phyloP scores from a whole-genome alignment of 1,139 yeast species.

The Hyphopichia fennica region DNA sequence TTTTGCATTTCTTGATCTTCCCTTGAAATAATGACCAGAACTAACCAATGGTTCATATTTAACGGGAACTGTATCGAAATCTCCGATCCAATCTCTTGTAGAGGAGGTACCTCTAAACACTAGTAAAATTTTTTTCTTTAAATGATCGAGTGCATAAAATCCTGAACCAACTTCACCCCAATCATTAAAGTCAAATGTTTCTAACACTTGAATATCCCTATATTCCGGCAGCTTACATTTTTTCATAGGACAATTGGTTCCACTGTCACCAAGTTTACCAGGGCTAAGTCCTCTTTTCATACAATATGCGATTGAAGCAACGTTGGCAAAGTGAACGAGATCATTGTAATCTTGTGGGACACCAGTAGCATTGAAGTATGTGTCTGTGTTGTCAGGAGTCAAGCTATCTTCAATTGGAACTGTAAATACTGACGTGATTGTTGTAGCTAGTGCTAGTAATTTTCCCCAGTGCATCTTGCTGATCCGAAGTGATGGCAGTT shows the following conservation, averaged over 20 bases:
- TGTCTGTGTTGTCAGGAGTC: background rate
- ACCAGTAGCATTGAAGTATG: background rate
- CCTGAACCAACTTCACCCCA: slow-evolving; percentile 55
- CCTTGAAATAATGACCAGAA: slow-evolving; percentile 6
- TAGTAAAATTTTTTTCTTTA: slow-evolving; percentile 33
- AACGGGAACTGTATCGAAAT: slow-evolving; percentile 46
- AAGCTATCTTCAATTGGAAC: background rate
- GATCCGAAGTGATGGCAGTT: too few relatives aligned
- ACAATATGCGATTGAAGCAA: slow-evolving; percentile 42
- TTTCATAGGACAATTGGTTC: slow-evolving; percentile 20
- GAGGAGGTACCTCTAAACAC: slow-evolving; percentile 61
- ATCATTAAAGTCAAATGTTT: slow-evolving; percentile 39
- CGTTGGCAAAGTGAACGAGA: slow-evolving; percentile 33
- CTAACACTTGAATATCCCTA: slow-evolving; percentile 28
- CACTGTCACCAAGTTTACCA: slow-evolving; percentile 22
- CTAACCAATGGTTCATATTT: slow-evolving; percentile 34
- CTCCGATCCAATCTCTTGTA: slow-evolving; percentile 55
- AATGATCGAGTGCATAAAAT: slow-evolving; percentile 43
- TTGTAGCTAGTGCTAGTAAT: background rate
- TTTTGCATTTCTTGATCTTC: background rate
- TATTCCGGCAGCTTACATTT: slow-evolving; percentile 21
- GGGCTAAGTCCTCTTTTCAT: slow-evolving; percentile 27
- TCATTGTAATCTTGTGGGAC: slow-evolving; percentile 23
- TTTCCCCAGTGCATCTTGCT: background rate
- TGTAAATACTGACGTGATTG: background rate